Evolutionary conservation across 441 rosid genomes (phyloP), one percentile per base, ranked within the genome.

Genomic region (Erysimum cheiri): DNA sequence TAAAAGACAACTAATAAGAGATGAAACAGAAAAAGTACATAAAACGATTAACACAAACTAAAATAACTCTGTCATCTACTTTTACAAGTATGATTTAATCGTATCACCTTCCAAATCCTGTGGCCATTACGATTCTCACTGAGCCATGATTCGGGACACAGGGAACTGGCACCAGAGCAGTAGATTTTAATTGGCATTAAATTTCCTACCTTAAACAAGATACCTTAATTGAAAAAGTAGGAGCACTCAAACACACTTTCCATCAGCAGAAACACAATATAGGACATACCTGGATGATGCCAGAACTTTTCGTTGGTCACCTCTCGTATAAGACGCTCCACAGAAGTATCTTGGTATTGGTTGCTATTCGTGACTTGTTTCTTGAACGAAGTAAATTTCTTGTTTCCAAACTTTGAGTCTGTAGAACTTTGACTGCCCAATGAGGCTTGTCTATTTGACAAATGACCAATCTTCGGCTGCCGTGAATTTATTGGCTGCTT

Each of bases 261-360:
- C 19, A 64, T 17, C 39, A 59, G 50, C 17, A 33, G 24, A 69
- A 40, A 41, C n/a, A 49, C 47, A 33, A 46, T 32, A 53, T 40
- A 33, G 52, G 64, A 43, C 52, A 76, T 92, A 95, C 99, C 99
- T 82, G 98, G 94, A 64, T 84, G 92, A 77, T 85, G 92, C 99
- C 99, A 95, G 78, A 92, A 88, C 77, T 90, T 95, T 74, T 90
- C 91, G 69, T 82, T 90, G 48, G 98, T 95, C 81, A 92, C 97
- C 80, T 95, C 99, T 70, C 99, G 82, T 81, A 95, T 88, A 35
- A 95, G 89, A 62, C 99, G 98, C 77, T 95, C 99, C 70, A 95
- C 99, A 22, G 99, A 95, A 19, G 99, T 85, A 80, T 95, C 99
- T 65, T 89, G 98, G 78, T 90, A 90, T 14, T 87, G 76, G 49